Evolutionary conservation across 108 stramenopile genomes (phyloP).

Genomic region (Seminavis robusta): DNA sequence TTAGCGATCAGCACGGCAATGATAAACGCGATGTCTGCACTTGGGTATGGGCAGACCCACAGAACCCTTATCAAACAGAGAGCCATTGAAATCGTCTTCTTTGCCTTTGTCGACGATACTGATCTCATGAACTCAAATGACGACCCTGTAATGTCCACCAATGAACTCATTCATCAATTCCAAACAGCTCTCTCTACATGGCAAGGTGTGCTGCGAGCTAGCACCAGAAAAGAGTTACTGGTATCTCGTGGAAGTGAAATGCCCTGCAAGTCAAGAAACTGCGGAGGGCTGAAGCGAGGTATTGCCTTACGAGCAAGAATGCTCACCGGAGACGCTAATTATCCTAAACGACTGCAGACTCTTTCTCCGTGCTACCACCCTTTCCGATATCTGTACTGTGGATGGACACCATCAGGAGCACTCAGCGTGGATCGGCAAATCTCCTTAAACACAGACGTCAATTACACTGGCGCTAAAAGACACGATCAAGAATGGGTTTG

Average conservation of each 20-base stretch:
- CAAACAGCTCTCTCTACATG: neutral
- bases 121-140: slow-evolving; percentile 15
- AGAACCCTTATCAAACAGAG: neutral
- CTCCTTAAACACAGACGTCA: no score
- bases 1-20: slow-evolving; percentile 18
- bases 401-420: neutral
- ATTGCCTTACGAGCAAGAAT: no score
- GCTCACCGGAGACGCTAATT: neutral
- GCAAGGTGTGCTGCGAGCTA: slow-evolving; percentile 2
- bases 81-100: slow-evolving; percentile 5
- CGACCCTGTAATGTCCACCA: no score
- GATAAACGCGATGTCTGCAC: neutral
- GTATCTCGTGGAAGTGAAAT: no score
- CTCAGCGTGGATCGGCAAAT: neutral
- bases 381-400: slow-evolving; percentile 7
- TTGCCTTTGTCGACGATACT: slow-evolving; percentile 29
- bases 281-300: no score
- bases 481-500: no score
- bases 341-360: neutral
- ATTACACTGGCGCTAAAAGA: no score
- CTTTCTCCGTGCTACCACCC: neutral
- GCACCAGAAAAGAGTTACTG: slow-evolving; percentile 2
- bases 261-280: no score
- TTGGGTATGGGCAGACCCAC: neutral
- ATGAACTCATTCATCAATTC: neutral